Evolutionary conservation across 306 rosid genomes (phyloP).

Genomic region (Fagus sylvatica): DNA sequence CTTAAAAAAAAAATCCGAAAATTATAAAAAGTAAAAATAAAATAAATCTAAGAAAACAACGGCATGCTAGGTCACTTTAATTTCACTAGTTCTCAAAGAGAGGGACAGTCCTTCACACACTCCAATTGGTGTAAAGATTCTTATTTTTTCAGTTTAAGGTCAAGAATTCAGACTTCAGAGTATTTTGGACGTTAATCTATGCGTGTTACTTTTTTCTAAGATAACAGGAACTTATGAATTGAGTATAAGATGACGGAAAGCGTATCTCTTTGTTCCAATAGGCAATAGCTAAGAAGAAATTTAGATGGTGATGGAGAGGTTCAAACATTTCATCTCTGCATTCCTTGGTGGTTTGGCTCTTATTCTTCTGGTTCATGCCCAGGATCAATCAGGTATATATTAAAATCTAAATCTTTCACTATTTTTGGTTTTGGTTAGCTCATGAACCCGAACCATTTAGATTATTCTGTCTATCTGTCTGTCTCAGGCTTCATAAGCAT

Average conservation of each 20-base stretch:
- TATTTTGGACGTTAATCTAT: too few species aligned
- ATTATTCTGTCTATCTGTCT: background rate
- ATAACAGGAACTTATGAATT: too few species aligned
- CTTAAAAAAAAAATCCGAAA: too few species aligned
- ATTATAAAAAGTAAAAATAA: too few species aligned
- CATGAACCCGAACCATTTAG: too few species aligned
- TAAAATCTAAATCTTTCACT: background rate
- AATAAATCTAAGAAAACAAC: too few species aligned
- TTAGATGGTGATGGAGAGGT: conserved; percentile 22
- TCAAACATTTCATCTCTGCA: conserved; percentile 3
- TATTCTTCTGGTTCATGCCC: conserved; percentile 34
- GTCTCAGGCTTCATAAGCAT: conserved; percentile 56
- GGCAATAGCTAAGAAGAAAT: background rate
- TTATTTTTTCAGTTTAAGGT: too few species aligned
- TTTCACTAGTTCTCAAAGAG: background rate
- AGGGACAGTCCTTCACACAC: too few species aligned
- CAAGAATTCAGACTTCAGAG: too few species aligned
- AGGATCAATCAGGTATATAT: conserved; percentile 49
- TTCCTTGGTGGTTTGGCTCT: conserved; percentile 15
- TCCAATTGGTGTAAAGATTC: too few species aligned
- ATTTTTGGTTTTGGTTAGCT: background rate
- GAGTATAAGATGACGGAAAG: background rate
- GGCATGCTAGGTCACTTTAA: too few species aligned
- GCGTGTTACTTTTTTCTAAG: too few species aligned
- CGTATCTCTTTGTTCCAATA: background rate